Base-by-base conservation (phyloP, 2,329 filamentous ascomycete species). In the Colletotrichum spinosum region DNA sequence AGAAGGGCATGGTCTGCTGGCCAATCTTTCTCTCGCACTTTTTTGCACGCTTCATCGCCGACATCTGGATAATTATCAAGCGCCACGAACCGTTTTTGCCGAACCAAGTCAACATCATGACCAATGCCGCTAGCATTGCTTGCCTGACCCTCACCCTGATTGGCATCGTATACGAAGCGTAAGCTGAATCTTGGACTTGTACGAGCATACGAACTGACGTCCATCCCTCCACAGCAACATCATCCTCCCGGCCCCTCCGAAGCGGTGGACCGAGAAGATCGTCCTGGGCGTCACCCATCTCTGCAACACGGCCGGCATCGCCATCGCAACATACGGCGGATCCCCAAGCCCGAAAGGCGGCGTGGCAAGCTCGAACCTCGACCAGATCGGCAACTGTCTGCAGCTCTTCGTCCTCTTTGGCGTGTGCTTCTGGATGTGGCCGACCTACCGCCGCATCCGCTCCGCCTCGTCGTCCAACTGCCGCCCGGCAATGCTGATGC, bases 1-100 rank as follows among this genome's bases (percentile, higher is more conserved):
- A 73, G 45, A 50, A 67, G 1, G 73, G 73, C 25, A 73, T 75
- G 68, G 69, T 72, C 17, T 74, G 72, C 65, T 75, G 73, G 73
- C 71, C 72, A 3, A 73, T 75, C 33, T 72, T 72, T 11, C 11
- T 72, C 3, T 70, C 69, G 1, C 70, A 70, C 48, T 73, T 73
- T 33, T 45, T 39, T 1, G 65, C 70, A 6, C 68, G 70, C 44
- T 70, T 74, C 46, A 51, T 70, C 11, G 63, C 71, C 34, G 71
- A 74, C n/a, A 61, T 60, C 49, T 74, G 72, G 46, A 69, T 70
- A 17, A 65, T 75, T 35, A 37, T 67, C 53, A 70, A 67, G 25
- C 62, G 59, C 13, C 51, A 73, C 49, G 53, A 72, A 8, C 67
- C 69, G 4, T 53, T 70, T 17, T 51, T 69, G 4, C 68, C 68